phyloP scores from a whole-genome alignment of 305 asterid species.

The Solanum hybrid region DNA sequence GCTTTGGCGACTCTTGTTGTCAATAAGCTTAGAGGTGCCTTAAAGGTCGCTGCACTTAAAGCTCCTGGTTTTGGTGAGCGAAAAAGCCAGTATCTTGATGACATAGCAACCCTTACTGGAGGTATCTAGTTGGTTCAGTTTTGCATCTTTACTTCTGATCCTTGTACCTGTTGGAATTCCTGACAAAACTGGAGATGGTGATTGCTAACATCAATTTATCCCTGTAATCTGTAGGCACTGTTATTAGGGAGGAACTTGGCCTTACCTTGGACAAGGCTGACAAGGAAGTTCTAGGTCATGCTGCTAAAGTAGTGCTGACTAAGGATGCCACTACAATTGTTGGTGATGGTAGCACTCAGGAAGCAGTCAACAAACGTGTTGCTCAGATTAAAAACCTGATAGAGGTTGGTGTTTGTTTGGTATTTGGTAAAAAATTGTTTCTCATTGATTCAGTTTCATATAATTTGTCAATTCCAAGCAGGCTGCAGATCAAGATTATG shows the following conservation, averaged over 20 bases:
- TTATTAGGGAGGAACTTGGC: slow-evolving; percentile 40
- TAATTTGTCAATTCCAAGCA: neutral
- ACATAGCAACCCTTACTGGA: slow-evolving; percentile 41
- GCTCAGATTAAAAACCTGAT: slow-evolving; percentile 35
- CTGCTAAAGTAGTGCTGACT: slow-evolving; percentile 39
- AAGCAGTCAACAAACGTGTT: slow-evolving; percentile 32
- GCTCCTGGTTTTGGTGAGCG: slow-evolving; percentile 56
- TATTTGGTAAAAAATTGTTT: neutral
- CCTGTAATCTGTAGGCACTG: slow-evolving; percentile 25
- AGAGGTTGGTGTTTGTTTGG: slow-evolving; percentile 17
- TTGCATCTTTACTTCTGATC: neutral
- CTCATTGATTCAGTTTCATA: neutral
- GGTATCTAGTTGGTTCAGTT: slow-evolving; percentile 12
- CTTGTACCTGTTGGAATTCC: neutral
- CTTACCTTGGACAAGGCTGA: slow-evolving; percentile 35
- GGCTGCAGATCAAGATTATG: slow-evolving; percentile 43
- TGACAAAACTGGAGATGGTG: neutral
- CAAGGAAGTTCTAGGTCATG: slow-evolving; percentile 33
- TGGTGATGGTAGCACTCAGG: slow-evolving; percentile 52
- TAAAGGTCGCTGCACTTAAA: slow-evolving; percentile 41
- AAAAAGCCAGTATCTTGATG: slow-evolving; percentile 45
- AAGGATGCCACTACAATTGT: slow-evolving; percentile 45
- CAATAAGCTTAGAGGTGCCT: slow-evolving; percentile 38
- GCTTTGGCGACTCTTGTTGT: slow-evolving; percentile 46
- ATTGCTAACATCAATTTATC: neutral